Evolutionary conservation across 1,284 basidiomycete genomes (phyloP), one percentile per base, ranked within the genome.

Genomic region (Naganishia cerealis): DNA sequence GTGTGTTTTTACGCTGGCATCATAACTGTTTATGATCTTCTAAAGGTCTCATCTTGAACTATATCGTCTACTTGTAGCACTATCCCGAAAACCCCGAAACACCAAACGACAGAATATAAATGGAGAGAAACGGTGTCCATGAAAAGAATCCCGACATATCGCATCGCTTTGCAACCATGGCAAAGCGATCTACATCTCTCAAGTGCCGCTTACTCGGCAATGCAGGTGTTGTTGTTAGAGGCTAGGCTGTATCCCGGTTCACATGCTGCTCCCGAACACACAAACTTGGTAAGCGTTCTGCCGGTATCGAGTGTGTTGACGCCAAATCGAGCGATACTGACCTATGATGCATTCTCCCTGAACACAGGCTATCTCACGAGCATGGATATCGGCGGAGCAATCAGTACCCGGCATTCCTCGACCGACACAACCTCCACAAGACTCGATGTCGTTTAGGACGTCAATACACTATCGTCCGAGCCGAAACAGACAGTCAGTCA

Each of bases 211-310:
- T 42, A 59, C 9, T 24, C 18, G 8, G 61, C 48, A 3, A 53
- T 15, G 38, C 61, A 63, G n/a, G 61, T 63, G 16, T 63, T 63
- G 50, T 63, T 63, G 38, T 54, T n/a, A 9, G n/a, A 38, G n/a
- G 50, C 50, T 1, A 63, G 39, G 5, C 15, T 12, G 38, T 40
- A 63, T 24, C 61, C 61, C 9, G n/a, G 15, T 16, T 63, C 61
- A 26, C 61, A 63, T 24, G 50, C 50, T 40, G 38, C 50, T 39
- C 5, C 8, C 8, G 9, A 24, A 9, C 46, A 7, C 46, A 15
- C 9, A n/a, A 50, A 24, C 3, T 24, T 24, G 24, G 46, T 50
- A 50, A 50, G 46, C 46, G 24, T 10, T 50, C 21, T 8, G 10
- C 2, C 3, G n/a, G 24, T 9, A 24, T 13, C 9, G 6, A 33